Evolutionary conservation across 2,329 filamentous ascomycete genomes (phyloP), one percentile per base, ranked within the genome.

Genomic region (Thermomyces lanuginosus): DNA sequence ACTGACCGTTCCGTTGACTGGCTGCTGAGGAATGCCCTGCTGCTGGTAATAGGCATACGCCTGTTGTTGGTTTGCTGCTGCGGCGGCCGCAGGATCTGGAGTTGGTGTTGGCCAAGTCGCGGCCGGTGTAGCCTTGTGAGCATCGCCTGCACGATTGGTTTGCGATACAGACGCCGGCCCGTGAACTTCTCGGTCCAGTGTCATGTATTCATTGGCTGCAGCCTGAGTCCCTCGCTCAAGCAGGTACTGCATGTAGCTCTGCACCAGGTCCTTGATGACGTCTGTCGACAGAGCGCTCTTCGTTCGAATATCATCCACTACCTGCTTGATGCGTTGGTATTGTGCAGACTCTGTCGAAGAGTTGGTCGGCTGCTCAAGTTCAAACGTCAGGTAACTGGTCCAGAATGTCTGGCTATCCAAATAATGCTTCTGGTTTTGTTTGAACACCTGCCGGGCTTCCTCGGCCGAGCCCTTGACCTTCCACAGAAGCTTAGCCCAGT

Each of bases 401-500:
- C 89, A 98, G 61, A 95, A 95, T 22, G 79, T 63, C 17, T 73
- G 69, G 50, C 83, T 92, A 46, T 89, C 80, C 2, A 75, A 64
- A 48, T 91, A 92, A 63, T 73, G 81, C 46, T 83, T 73, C 30
- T 78, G 66, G 41, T 92, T 86, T 52, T 76, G 77, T 35, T 72
- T 59, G 58, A 86, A 95, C 1, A 92, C 70, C 28, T 76, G 69
- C 15, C 89, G 77, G 20, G 84, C 84, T 42, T 86, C 81, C 6
- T 81, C 75, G 1, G 72, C 62, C 0, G 74, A 76, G 9, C 80
- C 79, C 58, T 86, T 84, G 46, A 76, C 70, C 55, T 83, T 89
- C 81, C 82, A 93, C 22, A 92, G 48, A 29, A 95, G 61, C 14
- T 69, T 66, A 2, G 86, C 86, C 78, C 83, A 92, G 44, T 92